Evolutionary conservation across 2,329 filamentous ascomycete genomes (phyloP).

Genomic region (Berkeleyomyces rouxiae): DNA sequence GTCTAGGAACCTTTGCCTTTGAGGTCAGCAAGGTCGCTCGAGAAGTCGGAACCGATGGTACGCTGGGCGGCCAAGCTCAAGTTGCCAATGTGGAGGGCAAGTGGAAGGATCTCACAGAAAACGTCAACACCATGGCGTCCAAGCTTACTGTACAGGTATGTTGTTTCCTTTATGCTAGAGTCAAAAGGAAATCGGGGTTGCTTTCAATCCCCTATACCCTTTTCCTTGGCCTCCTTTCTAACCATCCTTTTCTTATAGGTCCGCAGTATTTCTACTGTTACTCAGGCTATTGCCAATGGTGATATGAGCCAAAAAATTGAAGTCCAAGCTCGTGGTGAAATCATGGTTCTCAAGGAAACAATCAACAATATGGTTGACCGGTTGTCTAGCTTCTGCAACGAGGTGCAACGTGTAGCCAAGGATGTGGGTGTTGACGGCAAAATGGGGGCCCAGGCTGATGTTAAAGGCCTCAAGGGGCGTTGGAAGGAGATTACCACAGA

Average conservation of each 20-base stretch:
- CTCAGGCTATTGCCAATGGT: slow-evolving; percentile 85
- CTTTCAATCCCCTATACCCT: too few species aligned
- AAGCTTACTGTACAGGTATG: slow-evolving; percentile 48
- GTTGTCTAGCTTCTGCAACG: slow-evolving; percentile 87
- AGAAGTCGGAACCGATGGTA: slow-evolving; percentile 92
- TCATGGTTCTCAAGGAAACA: slow-evolving; percentile 82
- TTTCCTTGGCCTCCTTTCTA: not conserved
- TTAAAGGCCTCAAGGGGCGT: slow-evolving; percentile 77
- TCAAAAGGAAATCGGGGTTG: not conserved
- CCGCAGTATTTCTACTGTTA: slow-evolving; percentile 82
- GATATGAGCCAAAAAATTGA: slow-evolving; percentile 94
- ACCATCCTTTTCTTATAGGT: slow-evolving; percentile 35
- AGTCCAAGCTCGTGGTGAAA: slow-evolving; percentile 88
- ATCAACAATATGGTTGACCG: slow-evolving; percentile 99
- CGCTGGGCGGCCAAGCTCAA: slow-evolving; percentile 80
- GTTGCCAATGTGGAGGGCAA: slow-evolving; percentile 93
- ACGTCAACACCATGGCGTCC: slow-evolving; percentile 62
- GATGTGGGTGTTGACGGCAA: slow-evolving; percentile 96
- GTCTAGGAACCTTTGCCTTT: slow-evolving; percentile 85
- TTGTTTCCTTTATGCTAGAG: not conserved
- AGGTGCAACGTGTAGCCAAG: slow-evolving; percentile 86
- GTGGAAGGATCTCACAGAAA: slow-evolving; percentile 92
- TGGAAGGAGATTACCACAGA: slow-evolving; percentile 99
- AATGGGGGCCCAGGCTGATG: slow-evolving; percentile 94
- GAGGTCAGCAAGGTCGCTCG: slow-evolving; percentile 91